Percentiles rank a stretch among this genome's conserved stretches.
Conservation (phyloP, 441 rosid genomes). For the Bruguiera hainesii region DNA sequence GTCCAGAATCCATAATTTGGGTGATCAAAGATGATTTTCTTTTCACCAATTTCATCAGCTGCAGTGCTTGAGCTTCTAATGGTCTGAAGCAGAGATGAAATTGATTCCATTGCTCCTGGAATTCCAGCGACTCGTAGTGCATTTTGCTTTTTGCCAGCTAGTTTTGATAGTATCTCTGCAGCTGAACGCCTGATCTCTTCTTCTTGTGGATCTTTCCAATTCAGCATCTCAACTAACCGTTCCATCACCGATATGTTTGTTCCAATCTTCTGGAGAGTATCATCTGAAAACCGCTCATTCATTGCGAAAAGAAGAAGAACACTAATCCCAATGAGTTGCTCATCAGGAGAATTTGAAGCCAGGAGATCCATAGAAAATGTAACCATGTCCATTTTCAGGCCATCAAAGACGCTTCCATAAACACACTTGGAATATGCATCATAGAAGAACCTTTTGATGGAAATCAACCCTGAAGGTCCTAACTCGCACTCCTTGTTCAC, state of each 20-base stretch:
- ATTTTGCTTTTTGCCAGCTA: slow-evolving; percentile 80
- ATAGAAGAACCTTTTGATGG: slow-evolving; percentile 74
- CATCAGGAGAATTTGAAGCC: slow-evolving; percentile 69
- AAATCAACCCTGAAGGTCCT: slow-evolving; percentile 65
- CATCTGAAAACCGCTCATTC: slow-evolving; percentile 52
- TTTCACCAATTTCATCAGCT: slow-evolving; percentile 80
- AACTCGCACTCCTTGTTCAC: slow-evolving; percentile 71
- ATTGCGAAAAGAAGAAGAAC: slow-evolving; percentile 59
- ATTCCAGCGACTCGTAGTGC: slow-evolving; percentile 79
- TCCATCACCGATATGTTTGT: slow-evolving; percentile 58
- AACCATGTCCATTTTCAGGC: slow-evolving; percentile 89
- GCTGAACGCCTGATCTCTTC: slow-evolving; percentile 83
- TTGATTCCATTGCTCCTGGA: slow-evolving; percentile 93
- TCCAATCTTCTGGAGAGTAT: slow-evolving; percentile 83
- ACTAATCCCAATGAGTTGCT: slow-evolving; percentile 78
- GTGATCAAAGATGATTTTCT: slow-evolving; percentile 44
- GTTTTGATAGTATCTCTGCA: slow-evolving; percentile 69
- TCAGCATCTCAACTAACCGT: slow-evolving; percentile 85
- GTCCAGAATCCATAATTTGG: slow-evolving; percentile 64
- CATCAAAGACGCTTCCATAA: slow-evolving; percentile 85
- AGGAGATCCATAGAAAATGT: slow-evolving; percentile 71
- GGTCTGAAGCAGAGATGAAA: slow-evolving; percentile 77
- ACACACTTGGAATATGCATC: slow-evolving; percentile 85
- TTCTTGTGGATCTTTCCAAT: slow-evolving; percentile 85
- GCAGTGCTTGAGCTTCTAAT: slow-evolving; percentile 43